phyloP scores from a whole-genome alignment of 257 asterid genomes.

The Solanum tarijense region DNA sequence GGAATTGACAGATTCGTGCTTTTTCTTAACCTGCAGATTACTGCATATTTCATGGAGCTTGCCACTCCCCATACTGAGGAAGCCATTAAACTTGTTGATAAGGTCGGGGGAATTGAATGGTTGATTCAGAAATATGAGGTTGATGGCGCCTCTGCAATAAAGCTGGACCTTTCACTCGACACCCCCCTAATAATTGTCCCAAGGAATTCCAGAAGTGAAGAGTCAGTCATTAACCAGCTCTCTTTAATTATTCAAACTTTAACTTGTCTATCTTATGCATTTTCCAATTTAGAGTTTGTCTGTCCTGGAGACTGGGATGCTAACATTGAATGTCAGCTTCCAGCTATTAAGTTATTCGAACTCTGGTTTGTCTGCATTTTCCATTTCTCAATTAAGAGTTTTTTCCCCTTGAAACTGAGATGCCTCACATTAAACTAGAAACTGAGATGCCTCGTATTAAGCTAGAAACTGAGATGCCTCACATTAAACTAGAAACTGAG shows the following conservation, averaged over 20 bases:
- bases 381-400: not conserved
- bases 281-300: not conserved
- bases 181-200: constrained; percentile 91
- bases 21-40: constrained; percentile 45
- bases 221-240: constrained; percentile 44
- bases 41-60: constrained; percentile 93
- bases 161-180: constrained; percentile 89
- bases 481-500: not conserved
- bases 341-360: not conserved
- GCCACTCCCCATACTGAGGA: constrained; percentile 97
- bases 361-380: not conserved
- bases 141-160: constrained; percentile 93
- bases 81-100: constrained; percentile 89
- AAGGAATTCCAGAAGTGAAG: constrained; percentile 80
- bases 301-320: not conserved
- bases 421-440: not conserved
- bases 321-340: not conserved
- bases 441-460: not conserved
- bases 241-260: not conserved
- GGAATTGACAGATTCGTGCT: not conserved
- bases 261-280: not conserved
- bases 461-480: not conserved
- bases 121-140: constrained; percentile 91
- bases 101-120: constrained; percentile 99
- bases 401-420: not conserved